These are phyloP conservation scores for Ogataea glucozyma DNA, from an alignment of 805 yeast species.

Conservation along the genomic window DNA sequence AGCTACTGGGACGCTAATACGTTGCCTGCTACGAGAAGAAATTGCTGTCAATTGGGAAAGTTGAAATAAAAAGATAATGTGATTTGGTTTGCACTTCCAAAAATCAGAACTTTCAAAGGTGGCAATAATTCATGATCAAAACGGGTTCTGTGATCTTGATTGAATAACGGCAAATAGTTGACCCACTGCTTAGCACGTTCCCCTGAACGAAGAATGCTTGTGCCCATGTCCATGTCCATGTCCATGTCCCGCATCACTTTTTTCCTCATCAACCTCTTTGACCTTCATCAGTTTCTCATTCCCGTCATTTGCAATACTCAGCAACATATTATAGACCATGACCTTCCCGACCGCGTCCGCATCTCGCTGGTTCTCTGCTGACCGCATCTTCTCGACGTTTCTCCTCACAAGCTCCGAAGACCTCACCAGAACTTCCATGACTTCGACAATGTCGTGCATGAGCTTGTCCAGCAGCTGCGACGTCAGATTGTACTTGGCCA, in stretches of 20 bases:
- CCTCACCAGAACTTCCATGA: constrained; percentile 52
- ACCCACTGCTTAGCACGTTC: constrained; percentile 31
- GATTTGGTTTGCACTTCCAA: too few species aligned
- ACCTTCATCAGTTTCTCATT: constrained; percentile 40
- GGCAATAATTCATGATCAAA: too few species aligned
- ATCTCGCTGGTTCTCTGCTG: constrained; percentile 15
- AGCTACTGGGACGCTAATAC: too few species aligned
- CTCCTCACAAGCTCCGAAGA: constrained; percentile 45
- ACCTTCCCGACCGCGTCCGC: constrained; percentile 32
- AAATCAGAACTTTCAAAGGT: too few species aligned
- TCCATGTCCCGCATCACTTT: constrained; percentile 1
- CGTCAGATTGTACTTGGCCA: constrained; percentile 70
- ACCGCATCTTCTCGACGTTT: constrained; percentile 22
- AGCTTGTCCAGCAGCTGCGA: constrained; percentile 60
- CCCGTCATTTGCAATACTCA: constrained; percentile 58
- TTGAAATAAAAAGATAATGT: too few species aligned
- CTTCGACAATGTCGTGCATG: constrained; percentile 58
- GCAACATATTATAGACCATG: constrained; percentile 49
- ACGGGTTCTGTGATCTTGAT: too few species aligned
- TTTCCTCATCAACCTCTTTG: constrained; percentile 12
- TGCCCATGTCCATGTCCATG: too few species aligned
- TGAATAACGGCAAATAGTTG: too few species aligned
- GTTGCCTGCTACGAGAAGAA: too few species aligned
- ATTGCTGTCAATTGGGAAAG: too few species aligned
- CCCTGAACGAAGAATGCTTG: constrained; percentile 31